Evolutionary conservation across 2,329 filamentous ascomycete genomes (phyloP).

Genomic region (Macroventuria anomochaeta): DNA sequence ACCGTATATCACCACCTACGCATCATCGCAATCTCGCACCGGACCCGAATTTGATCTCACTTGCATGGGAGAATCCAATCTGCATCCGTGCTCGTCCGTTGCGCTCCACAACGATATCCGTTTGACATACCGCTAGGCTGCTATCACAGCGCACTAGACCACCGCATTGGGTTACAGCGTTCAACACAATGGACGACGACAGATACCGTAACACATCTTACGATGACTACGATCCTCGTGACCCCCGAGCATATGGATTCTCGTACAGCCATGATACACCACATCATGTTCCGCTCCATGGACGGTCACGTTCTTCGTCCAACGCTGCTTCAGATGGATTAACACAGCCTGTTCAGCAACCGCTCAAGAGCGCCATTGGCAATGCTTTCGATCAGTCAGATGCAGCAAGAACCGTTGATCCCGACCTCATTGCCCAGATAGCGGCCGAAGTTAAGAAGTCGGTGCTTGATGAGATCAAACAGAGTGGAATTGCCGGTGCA

Average conservation of each 20-base stretch:
- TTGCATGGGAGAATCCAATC: constrained; percentile 9
- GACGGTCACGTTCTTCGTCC: constrained; percentile 42
- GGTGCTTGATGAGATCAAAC: constrained; percentile 56
- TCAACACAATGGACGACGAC: constrained; percentile 43
- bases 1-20: constrained; percentile 5
- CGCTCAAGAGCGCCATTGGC: constrained; percentile 64
- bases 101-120: constrained; percentile 4
- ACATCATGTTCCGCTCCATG: constrained; percentile 31
- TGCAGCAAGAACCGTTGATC: constrained; percentile 60
- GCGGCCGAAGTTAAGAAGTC: constrained; percentile 62
- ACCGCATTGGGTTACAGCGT: constrained; percentile 4
- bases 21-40: constrained; percentile 7
- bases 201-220: constrained; percentile 43
- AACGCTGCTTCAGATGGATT: constrained; percentile 40
- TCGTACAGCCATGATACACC: constrained; percentile 35
- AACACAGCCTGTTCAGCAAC: constrained; percentile 52
- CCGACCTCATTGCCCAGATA: constrained; percentile 67
- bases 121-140: constrained; percentile 7
- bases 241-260: constrained; percentile 20
- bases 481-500: constrained; percentile 43
- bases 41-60: neutral
- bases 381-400: constrained; percentile 62
- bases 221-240: constrained; percentile 16
- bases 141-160: constrained; percentile 6
- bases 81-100: constrained; percentile 3